phyloP scores from a whole-genome alignment of 352 stramenopile genomes.

The Phytophthora tubulina region DNA sequence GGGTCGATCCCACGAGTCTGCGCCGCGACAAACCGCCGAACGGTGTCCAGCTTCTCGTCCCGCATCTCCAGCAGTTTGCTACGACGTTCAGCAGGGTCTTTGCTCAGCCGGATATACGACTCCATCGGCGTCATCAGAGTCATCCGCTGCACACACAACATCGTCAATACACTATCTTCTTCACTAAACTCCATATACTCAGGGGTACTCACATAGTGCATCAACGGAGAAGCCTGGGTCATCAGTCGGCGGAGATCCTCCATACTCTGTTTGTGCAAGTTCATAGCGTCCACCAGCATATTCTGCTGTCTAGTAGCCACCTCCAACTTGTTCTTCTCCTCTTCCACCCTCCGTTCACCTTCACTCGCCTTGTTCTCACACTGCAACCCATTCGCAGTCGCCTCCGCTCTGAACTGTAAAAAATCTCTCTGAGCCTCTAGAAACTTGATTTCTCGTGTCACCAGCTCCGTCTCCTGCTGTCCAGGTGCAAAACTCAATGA shows the following conservation, averaged over 20 bases:
- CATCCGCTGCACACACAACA: constrained; percentile 45
- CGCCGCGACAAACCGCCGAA: constrained; percentile 52
- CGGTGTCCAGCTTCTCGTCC: constrained; percentile 59
- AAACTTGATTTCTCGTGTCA: constrained; percentile 58
- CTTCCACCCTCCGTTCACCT: constrained; percentile 13
- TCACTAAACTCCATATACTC: background rate
- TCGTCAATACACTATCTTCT: constrained; percentile 6
- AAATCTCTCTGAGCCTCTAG: constrained; percentile 69
- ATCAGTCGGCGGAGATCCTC: constrained; percentile 52
- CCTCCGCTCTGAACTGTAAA: constrained; percentile 54
- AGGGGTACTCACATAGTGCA: constrained; percentile 59
- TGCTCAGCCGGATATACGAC: constrained; percentile 62
- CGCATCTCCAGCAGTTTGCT: constrained; percentile 54
- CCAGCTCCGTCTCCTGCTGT: constrained; percentile 49
- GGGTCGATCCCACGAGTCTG: constrained; percentile 62
- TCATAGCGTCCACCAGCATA: constrained; percentile 46
- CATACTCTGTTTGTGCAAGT: constrained; percentile 56
- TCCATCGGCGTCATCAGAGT: constrained; percentile 80
- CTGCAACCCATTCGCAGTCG: constrained; percentile 5
- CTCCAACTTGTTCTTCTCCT: constrained; percentile 45
- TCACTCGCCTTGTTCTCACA: background rate
- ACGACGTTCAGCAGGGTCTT: constrained; percentile 50
- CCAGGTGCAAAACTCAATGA: background rate
- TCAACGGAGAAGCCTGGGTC: constrained; percentile 51
- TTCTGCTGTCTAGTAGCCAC: constrained; percentile 36